phyloP scores from a whole-genome alignment of 1,139 yeast genomes.

The Candida albicans region DNA sequence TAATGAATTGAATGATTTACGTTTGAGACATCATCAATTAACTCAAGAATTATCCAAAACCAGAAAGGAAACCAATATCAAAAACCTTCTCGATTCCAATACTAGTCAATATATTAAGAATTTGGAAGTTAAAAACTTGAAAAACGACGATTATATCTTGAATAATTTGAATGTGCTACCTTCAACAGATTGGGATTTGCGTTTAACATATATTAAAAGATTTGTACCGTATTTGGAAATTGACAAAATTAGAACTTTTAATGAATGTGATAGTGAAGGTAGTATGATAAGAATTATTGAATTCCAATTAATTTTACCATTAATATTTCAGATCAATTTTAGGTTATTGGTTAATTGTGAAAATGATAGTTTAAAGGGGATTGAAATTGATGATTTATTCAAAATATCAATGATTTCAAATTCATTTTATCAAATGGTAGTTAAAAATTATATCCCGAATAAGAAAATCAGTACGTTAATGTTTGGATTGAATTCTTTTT shows the following conservation, averaged over 20 bases:
- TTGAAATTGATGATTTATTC: conserved; percentile 13
- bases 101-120: conserved; percentile 17
- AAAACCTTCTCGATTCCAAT: conserved; percentile 26
- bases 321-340: conserved; percentile 24
- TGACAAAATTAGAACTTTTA: conserved; percentile 18
- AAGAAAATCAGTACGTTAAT: conserved; percentile 30
- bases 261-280: conserved; percentile 12
- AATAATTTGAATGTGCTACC: conserved; percentile 36
- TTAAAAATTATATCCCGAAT: conserved; percentile 26
- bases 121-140: conserved; percentile 14
- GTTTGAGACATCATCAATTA: conserved; percentile 19
- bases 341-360: conserved; percentile 19
- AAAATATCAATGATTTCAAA: conserved; percentile 23
- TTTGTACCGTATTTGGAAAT: conserved; percentile 31
- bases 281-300: conserved; percentile 20
- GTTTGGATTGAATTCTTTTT: conserved; percentile 34
- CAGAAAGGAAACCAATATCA: conserved; percentile 19
- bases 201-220: conserved; percentile 26
- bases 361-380: conserved; percentile 19
- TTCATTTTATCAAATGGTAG: conserved; percentile 20
- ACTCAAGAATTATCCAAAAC: conserved; percentile 18
- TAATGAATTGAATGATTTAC: conserved; percentile 22
- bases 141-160: conserved; percentile 23
- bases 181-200: conserved; percentile 33
- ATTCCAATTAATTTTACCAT: conserved; percentile 23